Evolutionary conservation across 208 protist species (phyloP), one percentile per base, ranked within the genome.

Genomic region (Leishmania turanica): DNA sequence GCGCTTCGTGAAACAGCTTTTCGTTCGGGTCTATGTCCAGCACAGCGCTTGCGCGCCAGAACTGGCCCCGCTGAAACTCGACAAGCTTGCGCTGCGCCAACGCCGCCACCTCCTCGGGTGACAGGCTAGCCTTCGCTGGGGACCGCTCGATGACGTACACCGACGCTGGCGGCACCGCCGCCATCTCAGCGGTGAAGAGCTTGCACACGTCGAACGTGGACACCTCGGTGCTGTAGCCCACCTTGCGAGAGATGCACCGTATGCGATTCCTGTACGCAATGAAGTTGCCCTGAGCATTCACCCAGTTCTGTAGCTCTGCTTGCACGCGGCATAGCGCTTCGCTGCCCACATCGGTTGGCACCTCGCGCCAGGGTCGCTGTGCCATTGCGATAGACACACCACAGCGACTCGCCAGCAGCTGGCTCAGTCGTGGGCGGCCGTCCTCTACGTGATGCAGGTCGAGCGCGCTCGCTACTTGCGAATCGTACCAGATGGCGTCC

Each of bases 401-500:
- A 71, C 93, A 96, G 53, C 88, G 87, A 78, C 90, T 93, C n/a
- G 93, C 95, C 40, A 97, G 85, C 13, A 97, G 87, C 81, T 95
- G 92, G 31, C 90, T 88, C 70, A 97, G 83, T n/a, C 89, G 87
- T 11, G 90, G 91, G 45, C 88, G 80, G 15, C 95, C 93, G 42
- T 96, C 92, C 79, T 96, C 93, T 47, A 91, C 91, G 86, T 94
- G 93, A 77, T 97, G 95, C 19, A 97, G 82, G 42, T 88, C 80
- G 27, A 97, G 85, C 21, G 91, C 87, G 65, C 91, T 92, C 27
- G 95, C 95, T 64, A 91, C 80, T n/a, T 89, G 85, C 19, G 91
- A 87, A 72, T 96, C 85, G 83, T 89, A 82, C 93, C 95, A 97
- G 76, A 97, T 94, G 17, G 95, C 93, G 37, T 90, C 87, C 93